Evolutionary conservation across 129 eudicot species (phyloP).

Genomic region (Cynara cardunculus): DNA sequence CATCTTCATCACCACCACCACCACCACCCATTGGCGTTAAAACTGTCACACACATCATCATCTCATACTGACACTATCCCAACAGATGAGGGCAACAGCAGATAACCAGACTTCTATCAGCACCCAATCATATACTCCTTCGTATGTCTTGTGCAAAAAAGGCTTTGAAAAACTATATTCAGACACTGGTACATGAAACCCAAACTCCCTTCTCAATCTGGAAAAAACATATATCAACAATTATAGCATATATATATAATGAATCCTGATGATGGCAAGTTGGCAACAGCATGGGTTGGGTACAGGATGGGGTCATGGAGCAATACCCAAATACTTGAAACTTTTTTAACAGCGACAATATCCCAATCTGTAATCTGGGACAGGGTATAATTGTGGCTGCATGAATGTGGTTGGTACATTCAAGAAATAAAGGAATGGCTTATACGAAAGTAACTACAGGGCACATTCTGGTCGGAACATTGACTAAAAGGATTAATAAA

Average conservation of each 20-base stretch:
- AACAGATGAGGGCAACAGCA: too few relatives aligned
- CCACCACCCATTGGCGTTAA: too few relatives aligned
- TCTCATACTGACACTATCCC: too few relatives aligned
- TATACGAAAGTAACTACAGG: background rate
- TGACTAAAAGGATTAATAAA: background rate
- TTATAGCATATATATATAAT: too few relatives aligned
- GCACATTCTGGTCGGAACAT: background rate
- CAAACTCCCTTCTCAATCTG: background rate
- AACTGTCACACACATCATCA: too few relatives aligned
- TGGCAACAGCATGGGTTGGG: background rate
- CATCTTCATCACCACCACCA: too few relatives aligned
- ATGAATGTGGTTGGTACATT: background rate
- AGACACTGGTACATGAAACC: background rate
- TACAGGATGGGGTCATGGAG: background rate
- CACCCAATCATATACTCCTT: too few relatives aligned
- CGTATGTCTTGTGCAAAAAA: too few relatives aligned
- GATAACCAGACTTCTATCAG: too few relatives aligned
- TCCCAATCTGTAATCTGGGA: background rate
- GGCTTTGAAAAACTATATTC: background rate
- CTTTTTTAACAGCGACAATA: background rate
- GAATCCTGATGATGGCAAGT: too few relatives aligned
- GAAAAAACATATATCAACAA: background rate
- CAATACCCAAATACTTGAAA: background rate
- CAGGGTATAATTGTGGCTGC: background rate
- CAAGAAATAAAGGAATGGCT: background rate